These are phyloP conservation scores for Termitomyces sp. DNA, from an alignment of 768 basidiomycete species.

Conservation along the genomic window DNA sequence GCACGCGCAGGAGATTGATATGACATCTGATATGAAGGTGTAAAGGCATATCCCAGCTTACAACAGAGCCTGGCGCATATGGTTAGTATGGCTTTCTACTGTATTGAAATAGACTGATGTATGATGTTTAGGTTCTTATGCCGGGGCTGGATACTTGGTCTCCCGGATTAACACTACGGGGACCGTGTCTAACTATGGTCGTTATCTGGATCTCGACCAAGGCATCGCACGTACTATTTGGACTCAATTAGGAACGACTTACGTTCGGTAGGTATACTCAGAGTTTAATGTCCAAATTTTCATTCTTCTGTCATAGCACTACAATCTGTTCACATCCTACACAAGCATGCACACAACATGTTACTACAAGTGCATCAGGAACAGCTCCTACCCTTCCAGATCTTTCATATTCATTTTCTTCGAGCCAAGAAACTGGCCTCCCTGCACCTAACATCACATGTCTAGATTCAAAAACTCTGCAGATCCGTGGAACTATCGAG, in stretches of 20 bases:
- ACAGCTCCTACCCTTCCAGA: slow-evolving; percentile 23
- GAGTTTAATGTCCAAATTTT: background rate
- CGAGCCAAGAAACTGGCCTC: slow-evolving; percentile 38
- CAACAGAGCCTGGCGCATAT: slow-evolving; percentile 52
- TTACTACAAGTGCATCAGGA: slow-evolving; percentile 23
- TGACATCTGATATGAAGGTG: background rate
- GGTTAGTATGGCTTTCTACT: slow-evolving; percentile 31
- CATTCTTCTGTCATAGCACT: slow-evolving; percentile 2
- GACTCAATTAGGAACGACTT: slow-evolving; percentile 43
- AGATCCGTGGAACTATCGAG: slow-evolving; percentile 42
- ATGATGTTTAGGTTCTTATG: slow-evolving; percentile 52
- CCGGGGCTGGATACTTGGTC: slow-evolving; percentile 57
- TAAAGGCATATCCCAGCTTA: slow-evolving; percentile 50
- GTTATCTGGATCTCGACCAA: slow-evolving; percentile 69
- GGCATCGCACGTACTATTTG: slow-evolving; percentile 54
- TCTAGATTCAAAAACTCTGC: slow-evolving; percentile 46
- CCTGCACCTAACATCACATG: slow-evolving; percentile 59
- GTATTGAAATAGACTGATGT: background rate
- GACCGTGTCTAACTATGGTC: slow-evolving; percentile 39
- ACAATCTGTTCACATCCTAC: slow-evolving; percentile 68
- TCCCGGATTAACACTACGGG: slow-evolving; percentile 40
- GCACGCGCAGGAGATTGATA: background rate
- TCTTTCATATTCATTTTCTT: slow-evolving; percentile 44
- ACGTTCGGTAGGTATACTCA: slow-evolving; percentile 37
- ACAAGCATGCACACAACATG: slow-evolving; percentile 56